Evolutionary conservation across 106 monocot genomes (phyloP).

Genomic region (Allium fistulosum): DNA sequence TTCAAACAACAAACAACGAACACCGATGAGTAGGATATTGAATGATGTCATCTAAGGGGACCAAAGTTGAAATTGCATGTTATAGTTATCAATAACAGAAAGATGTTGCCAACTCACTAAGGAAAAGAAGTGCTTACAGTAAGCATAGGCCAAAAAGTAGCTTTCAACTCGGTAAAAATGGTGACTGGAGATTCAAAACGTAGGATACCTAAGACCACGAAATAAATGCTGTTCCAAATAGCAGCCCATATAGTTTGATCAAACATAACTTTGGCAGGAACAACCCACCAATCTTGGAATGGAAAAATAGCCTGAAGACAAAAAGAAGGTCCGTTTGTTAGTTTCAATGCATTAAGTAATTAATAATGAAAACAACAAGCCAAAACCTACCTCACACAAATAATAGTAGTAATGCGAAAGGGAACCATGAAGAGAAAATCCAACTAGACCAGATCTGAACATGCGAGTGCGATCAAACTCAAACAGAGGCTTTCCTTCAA

Average conservation of each 20-base stretch:
- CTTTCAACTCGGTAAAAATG: conserved; percentile 57
- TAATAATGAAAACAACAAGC: neutral
- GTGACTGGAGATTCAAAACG: conserved; percentile 70
- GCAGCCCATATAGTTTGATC: conserved; percentile 92
- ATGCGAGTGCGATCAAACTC: conserved; percentile 86
- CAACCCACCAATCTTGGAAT: conserved; percentile 90
- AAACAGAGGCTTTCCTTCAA: conserved; percentile 95
- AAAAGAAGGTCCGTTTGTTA: neutral
- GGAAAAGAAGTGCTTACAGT: conserved; percentile 55
- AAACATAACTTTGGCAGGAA: conserved; percentile 78
- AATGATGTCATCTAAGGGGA: no score
- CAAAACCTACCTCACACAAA: conserved; percentile 67
- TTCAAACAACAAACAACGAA: no score
- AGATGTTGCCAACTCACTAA: neutral
- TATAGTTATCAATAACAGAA: no score
- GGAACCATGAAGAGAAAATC: conserved; percentile 89
- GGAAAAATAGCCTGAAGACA: conserved; percentile 72
- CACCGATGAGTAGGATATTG: no score
- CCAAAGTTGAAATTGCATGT: no score
- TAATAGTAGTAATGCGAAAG: conserved; percentile 97
- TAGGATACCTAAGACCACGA: conserved; percentile 61
- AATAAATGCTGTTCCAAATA: conserved; percentile 93
- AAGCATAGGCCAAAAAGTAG: conserved; percentile 88
- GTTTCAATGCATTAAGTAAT: neutral
- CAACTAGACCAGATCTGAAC: conserved; percentile 85